A percentile compares a stretch with the other conserved stretches of the same genome.
phyloP scores from a whole-genome alignment of 176 grass and related monocot species.

The Thinopyrum elongatum region DNA sequence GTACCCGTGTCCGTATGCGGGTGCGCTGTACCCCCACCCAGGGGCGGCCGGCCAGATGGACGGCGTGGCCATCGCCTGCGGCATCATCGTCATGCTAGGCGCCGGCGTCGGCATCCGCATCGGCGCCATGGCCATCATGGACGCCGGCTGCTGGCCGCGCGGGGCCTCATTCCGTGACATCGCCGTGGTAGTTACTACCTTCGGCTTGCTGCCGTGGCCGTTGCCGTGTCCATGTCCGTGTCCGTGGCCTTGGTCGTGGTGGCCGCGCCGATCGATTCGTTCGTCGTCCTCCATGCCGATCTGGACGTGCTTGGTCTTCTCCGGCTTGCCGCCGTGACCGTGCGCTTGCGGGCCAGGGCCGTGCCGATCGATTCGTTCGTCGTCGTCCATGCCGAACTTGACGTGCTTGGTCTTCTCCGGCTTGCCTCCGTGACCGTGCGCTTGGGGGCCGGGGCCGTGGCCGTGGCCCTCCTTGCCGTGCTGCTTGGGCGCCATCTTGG shows the following conservation, averaged over 20 bases:
- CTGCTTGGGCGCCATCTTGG: conserved; percentile 33
- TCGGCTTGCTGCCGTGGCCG: conserved; percentile 29
- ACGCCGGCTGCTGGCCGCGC: conserved; percentile 29
- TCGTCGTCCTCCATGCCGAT: conserved; percentile 16
- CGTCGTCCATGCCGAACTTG: conserved; percentile 23
- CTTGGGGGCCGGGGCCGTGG: neutral
- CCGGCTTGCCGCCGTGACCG: neutral
- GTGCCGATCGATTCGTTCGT: neutral
- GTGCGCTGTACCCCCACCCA: conserved; percentile 39
- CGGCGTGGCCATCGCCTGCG: conserved; percentile 18
- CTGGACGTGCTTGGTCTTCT: conserved; percentile 26
- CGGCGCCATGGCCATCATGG: conserved; percentile 23
- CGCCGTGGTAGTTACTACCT: conserved; percentile 25
- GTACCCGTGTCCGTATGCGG: conserved; percentile 45
- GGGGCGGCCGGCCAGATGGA: conserved; percentile 48
- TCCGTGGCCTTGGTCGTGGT: neutral
- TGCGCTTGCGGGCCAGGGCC: neutral
- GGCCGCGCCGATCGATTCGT: neutral
- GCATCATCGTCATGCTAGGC: neutral
- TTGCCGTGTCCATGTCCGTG: neutral
- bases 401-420: conserved; percentile 21
- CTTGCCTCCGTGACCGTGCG: neutral
- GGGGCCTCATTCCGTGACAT: conserved; percentile 37
- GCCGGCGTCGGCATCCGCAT: conserved; percentile 11
- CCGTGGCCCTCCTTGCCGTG: conserved; percentile 1